Conservation (phyloP, 2,329 filamentous ascomycete species). For the Beauveria bassiana region DNA sequence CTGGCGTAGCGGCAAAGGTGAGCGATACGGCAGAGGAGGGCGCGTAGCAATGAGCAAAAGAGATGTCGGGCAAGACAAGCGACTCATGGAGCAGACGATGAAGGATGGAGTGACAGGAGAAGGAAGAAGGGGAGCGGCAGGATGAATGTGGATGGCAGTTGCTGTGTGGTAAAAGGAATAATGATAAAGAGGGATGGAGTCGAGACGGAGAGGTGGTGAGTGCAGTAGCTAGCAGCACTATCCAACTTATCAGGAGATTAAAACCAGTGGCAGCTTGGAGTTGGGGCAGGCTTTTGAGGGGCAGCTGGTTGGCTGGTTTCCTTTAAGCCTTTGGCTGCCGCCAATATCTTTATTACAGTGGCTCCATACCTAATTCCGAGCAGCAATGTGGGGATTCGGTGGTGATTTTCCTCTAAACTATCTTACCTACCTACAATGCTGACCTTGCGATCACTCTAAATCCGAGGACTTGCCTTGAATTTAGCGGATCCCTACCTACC, state of each 20-base stretch:
- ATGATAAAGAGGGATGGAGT: background rate
- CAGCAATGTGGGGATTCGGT: too few species aligned
- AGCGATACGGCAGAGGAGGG: slow-evolving; percentile 9
- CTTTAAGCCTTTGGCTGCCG: background rate
- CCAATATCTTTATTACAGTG: too few species aligned
- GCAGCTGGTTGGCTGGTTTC: too few species aligned
- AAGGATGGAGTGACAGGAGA: background rate
- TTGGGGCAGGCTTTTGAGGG: too few species aligned
- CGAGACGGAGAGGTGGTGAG: background rate
- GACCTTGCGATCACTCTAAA: too few species aligned
- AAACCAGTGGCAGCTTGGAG: too few species aligned
- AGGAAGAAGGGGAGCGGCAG: background rate
- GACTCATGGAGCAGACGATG: slow-evolving; percentile 6
- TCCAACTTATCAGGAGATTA: background rate
- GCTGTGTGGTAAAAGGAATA: background rate
- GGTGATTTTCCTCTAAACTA: too few species aligned
- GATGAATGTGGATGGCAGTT: background rate
- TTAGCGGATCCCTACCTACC: background rate
- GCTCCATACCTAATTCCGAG: too few species aligned
- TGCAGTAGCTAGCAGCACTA: background rate
- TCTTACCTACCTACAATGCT: too few species aligned
- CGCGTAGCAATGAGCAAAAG: slow-evolving; percentile 15
- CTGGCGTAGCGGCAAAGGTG: slow-evolving; percentile 14
- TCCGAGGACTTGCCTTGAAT: background rate
- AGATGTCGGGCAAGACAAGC: background rate